phyloP scores from a whole-genome alignment of 2,329 filamentous ascomycete species.

The Immersiporthe knoxdaviesiana region DNA sequence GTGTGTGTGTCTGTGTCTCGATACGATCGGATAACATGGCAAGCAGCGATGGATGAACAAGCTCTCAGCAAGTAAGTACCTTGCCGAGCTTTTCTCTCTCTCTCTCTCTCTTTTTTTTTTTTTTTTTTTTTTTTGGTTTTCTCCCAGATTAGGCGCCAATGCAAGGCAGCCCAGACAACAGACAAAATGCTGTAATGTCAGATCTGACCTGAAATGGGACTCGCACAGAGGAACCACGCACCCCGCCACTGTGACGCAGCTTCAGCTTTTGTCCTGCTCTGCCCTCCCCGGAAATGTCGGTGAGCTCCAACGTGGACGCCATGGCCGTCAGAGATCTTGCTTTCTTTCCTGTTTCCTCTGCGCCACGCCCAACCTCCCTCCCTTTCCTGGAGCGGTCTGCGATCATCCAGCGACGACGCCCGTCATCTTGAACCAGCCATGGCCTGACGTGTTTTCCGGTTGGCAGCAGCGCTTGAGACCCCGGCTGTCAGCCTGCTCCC shows the following conservation, averaged over 20 bases:
- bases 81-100: not conserved
- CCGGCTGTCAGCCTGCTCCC: not conserved
- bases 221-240: not conserved
- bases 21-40: not conserved
- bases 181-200: not conserved
- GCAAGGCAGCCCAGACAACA: not conserved
- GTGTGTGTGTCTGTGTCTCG: too few species aligned
- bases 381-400: not conserved
- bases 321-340: not conserved
- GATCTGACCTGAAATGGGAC: constrained; percentile 4
- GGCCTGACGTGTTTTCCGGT: not conserved
- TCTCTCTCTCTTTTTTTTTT: too few species aligned
- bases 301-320: constrained; percentile 9
- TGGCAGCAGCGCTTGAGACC: not conserved
- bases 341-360: not conserved
- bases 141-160: not conserved
- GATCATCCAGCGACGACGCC: not conserved
- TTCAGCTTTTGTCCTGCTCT: not conserved
- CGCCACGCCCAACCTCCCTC: not conserved
- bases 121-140: too few species aligned
- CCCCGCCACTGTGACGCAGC: constrained; percentile 22
- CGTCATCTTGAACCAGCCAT: not conserved
- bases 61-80: too few species aligned
- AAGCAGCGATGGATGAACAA: too few species aligned
- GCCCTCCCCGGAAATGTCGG: constrained; percentile 13